phyloP scores from a whole-genome alignment of 768 basidiomycete genomes.

The Boletus eberwhitei region DNA sequence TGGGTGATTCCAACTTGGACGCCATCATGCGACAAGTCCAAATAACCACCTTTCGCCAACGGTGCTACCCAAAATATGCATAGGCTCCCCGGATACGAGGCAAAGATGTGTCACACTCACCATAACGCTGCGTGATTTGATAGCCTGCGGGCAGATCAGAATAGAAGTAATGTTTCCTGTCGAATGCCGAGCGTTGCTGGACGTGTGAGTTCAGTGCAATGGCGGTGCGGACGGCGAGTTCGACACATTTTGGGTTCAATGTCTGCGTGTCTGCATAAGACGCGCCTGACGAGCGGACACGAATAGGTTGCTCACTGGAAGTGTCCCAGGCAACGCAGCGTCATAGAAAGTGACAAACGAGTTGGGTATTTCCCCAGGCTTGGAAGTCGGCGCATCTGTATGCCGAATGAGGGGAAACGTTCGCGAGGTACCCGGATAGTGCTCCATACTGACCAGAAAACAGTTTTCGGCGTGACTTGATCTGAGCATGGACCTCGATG shows the following conservation, averaged over 20 bases:
- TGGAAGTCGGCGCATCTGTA: constrained; percentile 41
- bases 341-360: constrained; percentile 74
- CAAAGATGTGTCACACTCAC: constrained; percentile 36
- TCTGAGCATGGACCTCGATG: constrained; percentile 93
- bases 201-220: constrained; percentile 68
- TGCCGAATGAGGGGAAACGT: not conserved
- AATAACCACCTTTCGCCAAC: constrained; percentile 63
- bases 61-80: constrained; percentile 51
- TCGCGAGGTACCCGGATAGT: too few species aligned
- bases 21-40: constrained; percentile 43
- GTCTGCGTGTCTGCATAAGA: constrained; percentile 4
- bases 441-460: constrained; percentile 61
- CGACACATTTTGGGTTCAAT: constrained; percentile 67
- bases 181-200: constrained; percentile 76
- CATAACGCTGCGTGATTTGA: constrained; percentile 96
- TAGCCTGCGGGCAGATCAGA: constrained; percentile 91
- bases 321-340: constrained; percentile 88
- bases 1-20: constrained; percentile 80
- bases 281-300: not conserved
- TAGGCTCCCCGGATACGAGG: not conserved
- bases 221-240: constrained; percentile 77
- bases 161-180: constrained; percentile 98
- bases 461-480: constrained; percentile 82
- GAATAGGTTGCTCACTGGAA: constrained; percentile 61
- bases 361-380: constrained; percentile 58